Conservation (phyloP, 331 rosid species). For the Telfairia occidentalis region DNA sequence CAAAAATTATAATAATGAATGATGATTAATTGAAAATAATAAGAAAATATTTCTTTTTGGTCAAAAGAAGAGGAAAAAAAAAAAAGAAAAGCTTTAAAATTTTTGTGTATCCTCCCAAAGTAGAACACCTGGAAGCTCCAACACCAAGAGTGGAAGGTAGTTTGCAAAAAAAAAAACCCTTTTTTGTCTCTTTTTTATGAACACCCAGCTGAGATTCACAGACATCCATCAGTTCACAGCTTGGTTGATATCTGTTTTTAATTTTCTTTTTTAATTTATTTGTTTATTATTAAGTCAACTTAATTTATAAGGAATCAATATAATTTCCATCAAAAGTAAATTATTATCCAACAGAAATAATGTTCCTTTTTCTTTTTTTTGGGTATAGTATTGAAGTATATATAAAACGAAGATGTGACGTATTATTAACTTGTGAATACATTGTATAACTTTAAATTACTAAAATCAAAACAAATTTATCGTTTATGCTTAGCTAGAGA, state of each 20-base stretch:
- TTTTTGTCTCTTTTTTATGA: background rate
- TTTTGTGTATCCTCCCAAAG: constrained; percentile 4
- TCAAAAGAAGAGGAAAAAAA: background rate
- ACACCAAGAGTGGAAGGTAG: constrained; percentile 10
- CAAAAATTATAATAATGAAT: background rate
- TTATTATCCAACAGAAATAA: background rate
- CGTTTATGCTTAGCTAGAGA: background rate
- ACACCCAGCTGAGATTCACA: background rate
- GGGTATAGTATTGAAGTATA: background rate
- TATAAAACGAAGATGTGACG: background rate
- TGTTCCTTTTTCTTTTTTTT: background rate
- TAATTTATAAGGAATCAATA: background rate
- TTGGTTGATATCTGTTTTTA: background rate
- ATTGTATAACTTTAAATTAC: background rate
- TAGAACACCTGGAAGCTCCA: constrained; percentile 6
- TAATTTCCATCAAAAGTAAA: background rate
- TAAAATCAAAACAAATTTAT: background rate
- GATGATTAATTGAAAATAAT: background rate
- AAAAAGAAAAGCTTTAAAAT: background rate
- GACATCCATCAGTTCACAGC: background rate
- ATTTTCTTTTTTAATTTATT: background rate
- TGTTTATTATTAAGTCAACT: background rate
- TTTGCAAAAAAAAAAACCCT: background rate
- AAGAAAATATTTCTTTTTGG: background rate
- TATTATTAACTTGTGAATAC: background rate